Percentiles rank a stretch among this genome's conserved stretches.
Evolutionary conservation across 2,329 filamentous ascomycete species (phyloP).

Genomic region (Arachnopeziza araneosa): DNA sequence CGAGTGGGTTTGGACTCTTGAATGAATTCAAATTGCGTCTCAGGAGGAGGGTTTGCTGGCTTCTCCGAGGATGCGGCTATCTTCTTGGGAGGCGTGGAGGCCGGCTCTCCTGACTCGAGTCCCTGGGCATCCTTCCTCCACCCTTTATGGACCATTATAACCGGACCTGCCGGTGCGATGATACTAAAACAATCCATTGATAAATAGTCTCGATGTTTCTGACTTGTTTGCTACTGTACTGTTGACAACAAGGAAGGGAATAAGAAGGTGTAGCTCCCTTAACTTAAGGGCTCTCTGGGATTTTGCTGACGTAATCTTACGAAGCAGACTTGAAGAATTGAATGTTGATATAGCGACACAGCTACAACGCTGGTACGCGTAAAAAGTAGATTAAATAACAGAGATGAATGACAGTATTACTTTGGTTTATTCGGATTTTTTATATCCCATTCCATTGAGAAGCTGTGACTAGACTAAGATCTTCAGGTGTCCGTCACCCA

Average conservation of each 20-base stretch:
- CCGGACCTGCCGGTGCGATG: not conserved
- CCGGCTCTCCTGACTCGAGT: not conserved
- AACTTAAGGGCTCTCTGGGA: no score
- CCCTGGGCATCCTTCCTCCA: not conserved
- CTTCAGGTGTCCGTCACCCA: no score
- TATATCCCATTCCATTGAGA: no score
- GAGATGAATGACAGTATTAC: no score
- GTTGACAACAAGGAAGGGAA: not conserved
- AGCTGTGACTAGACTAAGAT: no score
- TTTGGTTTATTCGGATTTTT: no score
- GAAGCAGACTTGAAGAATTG: no score
- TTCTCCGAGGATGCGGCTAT: not conserved
- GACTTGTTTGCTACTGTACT: not conserved
- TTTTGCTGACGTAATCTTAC: no score
- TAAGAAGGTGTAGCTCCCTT: no score
- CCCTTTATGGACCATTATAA: conserved; percentile 1
- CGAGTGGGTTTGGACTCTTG: not conserved
- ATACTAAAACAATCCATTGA: conserved; percentile 1
- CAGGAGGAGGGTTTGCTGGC: not conserved
- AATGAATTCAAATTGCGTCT: not conserved
- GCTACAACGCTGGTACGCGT: no score
- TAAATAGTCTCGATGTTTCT: not conserved
- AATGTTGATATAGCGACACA: no score
- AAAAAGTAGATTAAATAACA: no score
- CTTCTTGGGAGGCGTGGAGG: not conserved